Base-by-base conservation (phyloP, 495 filamentous ascomycete genomes). In the Thermochaetoides thermophila region DNA sequence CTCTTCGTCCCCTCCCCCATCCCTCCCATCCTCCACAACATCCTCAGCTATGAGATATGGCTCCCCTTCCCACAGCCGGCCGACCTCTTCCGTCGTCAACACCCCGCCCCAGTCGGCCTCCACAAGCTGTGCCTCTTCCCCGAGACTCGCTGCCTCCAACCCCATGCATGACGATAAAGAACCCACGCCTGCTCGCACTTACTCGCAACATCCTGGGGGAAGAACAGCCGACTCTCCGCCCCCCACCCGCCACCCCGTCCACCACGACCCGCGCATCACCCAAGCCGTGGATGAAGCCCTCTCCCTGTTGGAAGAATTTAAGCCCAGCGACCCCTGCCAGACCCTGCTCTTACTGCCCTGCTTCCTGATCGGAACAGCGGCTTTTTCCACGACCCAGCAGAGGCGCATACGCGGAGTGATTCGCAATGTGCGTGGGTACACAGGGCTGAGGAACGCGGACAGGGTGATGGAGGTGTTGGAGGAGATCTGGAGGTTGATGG, bases 281-380 rank as follows among this genome's bases (percentile, higher is more conserved):
- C 51, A 69, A 24, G 83, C 84, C 2, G 82, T 94, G 17, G 74
- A 94, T 31, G 74, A 84, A 34, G 84, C 81, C 0, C 65, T 94
- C 1, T 50, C 56, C 4, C 78, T 63, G 42, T 73, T 55, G 57
- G 74, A 50, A 48, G 68, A 42, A 35, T 89, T 50, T 71, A 80
- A 39, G 55, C 57, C 64, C 9, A 58, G 55, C 32, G 68, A 72
- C 32, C 63, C 63, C 0, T 58, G 58, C 5, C 83, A 86, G 42
- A 82, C 78, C 15, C 73, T 92, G 29, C 71, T 94, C n/a, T 61
- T 94, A 0, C 80, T 91, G 57, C 85, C 85, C 5, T 68, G 84
- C 21, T 85, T 94, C 50, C 59, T 94, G 0, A 69, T 94, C n/a
- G 84, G 84, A 12, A 86, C 81, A 43, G 83, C 83, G 0, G 80